phyloP scores from a whole-genome alignment of 1,284 basidiomycete genomes.

The Ustilago hordei region DNA sequence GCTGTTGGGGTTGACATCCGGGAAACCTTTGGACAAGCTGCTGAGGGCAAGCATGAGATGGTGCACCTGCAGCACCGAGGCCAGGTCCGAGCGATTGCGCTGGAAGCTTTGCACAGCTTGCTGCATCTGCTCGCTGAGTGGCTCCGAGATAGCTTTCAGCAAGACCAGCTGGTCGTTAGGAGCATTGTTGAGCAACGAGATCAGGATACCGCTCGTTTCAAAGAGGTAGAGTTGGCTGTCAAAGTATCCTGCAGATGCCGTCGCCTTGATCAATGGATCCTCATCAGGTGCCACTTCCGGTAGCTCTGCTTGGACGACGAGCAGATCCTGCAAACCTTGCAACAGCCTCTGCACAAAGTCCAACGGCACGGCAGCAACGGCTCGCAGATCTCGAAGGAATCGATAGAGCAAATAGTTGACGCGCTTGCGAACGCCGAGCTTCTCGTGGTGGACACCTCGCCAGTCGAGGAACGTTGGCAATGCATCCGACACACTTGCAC shows the following conservation, averaged over 20 bases:
- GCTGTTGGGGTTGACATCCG: conserved; percentile 70
- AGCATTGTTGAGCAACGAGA: conserved; percentile 79
- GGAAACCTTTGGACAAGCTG: conserved; percentile 96
- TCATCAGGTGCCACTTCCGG: conserved; percentile 75
- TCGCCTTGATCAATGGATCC: conserved; percentile 79
- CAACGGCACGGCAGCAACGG: conserved; percentile 81
- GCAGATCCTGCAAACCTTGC: conserved; percentile 71
- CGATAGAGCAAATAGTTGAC: conserved; percentile 92
- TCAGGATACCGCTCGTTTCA: conserved; percentile 87
- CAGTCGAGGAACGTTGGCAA: conserved; percentile 89
- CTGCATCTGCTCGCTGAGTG: conserved; percentile 82
- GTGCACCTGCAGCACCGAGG: conserved; percentile 88
- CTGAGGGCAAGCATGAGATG: conserved; percentile 95
- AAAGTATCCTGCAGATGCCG: conserved; percentile 80
- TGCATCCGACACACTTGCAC: conserved; percentile 77
- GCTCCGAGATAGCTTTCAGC: conserved; percentile 78
- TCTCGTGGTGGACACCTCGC: conserved; percentile 88
- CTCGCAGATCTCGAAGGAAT: conserved; percentile 82
- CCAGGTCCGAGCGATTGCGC: conserved; percentile 72
- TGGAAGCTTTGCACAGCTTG: conserved; percentile 75
- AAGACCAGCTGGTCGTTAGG: conserved; percentile 79
- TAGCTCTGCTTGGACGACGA: conserved; percentile 72
- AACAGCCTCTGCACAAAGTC: conserved; percentile 75
- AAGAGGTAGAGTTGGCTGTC: conserved; percentile 95
- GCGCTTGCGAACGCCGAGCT: conserved; percentile 80